A percentile compares a stretch with the other conserved stretches of the same genome.
Conservation (phyloP, 345 rosid species). For the Diplotaxis tenuifolia region DNA sequence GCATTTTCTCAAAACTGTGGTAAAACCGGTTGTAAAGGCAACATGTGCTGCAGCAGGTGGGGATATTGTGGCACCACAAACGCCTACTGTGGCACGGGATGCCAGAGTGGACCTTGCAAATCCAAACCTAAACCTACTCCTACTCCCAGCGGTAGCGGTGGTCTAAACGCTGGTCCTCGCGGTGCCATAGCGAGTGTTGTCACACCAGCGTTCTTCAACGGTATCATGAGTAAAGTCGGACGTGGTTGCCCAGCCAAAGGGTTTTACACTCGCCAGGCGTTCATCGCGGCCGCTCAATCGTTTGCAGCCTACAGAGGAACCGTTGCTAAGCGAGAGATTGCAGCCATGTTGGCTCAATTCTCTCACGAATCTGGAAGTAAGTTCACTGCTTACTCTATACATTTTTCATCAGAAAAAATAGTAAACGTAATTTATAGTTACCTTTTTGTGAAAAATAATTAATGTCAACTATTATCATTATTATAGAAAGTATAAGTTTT, state of each 20-base stretch:
- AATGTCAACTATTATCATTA: not conserved
- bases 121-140: slow-evolving; percentile 31
- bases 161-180: slow-evolving; percentile 31
- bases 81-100: slow-evolving; percentile 37
- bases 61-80: slow-evolving; percentile 37
- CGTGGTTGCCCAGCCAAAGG: slow-evolving; percentile 45
- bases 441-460: not conserved
- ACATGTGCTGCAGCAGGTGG: slow-evolving; percentile 38
- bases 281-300: slow-evolving; percentile 33
- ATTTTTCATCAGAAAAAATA: not conserved
- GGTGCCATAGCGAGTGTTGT: slow-evolving; percentile 45
- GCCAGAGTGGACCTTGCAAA: slow-evolving; percentile 35
- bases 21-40: slow-evolving; percentile 32
- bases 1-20: no score
- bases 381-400: not conserved
- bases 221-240: slow-evolving; percentile 42
- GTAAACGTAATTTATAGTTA: not conserved
- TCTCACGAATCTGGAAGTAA: slow-evolving; percentile 58
- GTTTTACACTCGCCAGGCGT: slow-evolving; percentile 46
- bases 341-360: slow-evolving; percentile 55
- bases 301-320: slow-evolving; percentile 37
- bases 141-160: slow-evolving; percentile 26
- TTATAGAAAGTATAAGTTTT: not conserved
- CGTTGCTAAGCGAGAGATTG: slow-evolving; percentile 53
- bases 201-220: slow-evolving; percentile 46